Percentiles rank a stretch among this genome's conserved stretches.
These are phyloP conservation scores for Acacia concinna DNA, from an alignment of 331 rosid species.

Conservation along the genomic window DNA sequence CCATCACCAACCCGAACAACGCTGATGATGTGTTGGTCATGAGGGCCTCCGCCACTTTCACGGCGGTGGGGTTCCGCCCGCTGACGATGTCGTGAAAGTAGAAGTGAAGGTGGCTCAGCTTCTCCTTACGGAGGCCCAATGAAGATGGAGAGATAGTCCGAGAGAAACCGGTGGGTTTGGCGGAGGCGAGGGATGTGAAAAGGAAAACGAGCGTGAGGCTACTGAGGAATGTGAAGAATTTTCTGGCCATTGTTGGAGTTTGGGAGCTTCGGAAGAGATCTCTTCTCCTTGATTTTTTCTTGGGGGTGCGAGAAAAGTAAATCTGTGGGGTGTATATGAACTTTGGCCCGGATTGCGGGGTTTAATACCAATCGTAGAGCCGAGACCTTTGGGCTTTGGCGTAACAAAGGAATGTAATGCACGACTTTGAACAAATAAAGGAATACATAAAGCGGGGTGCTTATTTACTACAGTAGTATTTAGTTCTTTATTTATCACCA, in stretches of 20 bases:
- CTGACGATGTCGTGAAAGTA: slow-evolving; percentile 59
- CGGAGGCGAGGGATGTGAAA: not conserved
- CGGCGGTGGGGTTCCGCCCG: slow-evolving; percentile 46
- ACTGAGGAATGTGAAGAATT: not conserved
- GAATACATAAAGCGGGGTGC: too few relatives aligned
- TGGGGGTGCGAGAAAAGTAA: not conserved
- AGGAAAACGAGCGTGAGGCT: not conserved
- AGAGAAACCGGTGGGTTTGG: not conserved
- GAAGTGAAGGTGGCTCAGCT: slow-evolving; percentile 60
- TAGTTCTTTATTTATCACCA: too few relatives aligned
- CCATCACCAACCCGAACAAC: slow-evolving; percentile 34
- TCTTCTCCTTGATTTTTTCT: not conserved
- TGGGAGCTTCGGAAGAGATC: not conserved
- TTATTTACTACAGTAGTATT: too few relatives aligned
- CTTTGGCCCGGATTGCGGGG: not conserved
- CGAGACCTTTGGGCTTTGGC: not conserved
- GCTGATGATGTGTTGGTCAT: slow-evolving; percentile 37
- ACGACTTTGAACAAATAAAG: too few relatives aligned
- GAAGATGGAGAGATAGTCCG: not conserved
- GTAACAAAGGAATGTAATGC: not conserved
- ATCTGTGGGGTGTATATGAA: not conserved
- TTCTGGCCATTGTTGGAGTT: not conserved
- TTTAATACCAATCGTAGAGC: not conserved
- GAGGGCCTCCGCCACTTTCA: slow-evolving; percentile 38
- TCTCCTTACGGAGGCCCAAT: slow-evolving; percentile 25